Percentiles rank a stretch among this genome's conserved stretches.
Evolutionary conservation across 805 yeast species (phyloP).

Genomic region (Saccharomyces eubayanus): DNA sequence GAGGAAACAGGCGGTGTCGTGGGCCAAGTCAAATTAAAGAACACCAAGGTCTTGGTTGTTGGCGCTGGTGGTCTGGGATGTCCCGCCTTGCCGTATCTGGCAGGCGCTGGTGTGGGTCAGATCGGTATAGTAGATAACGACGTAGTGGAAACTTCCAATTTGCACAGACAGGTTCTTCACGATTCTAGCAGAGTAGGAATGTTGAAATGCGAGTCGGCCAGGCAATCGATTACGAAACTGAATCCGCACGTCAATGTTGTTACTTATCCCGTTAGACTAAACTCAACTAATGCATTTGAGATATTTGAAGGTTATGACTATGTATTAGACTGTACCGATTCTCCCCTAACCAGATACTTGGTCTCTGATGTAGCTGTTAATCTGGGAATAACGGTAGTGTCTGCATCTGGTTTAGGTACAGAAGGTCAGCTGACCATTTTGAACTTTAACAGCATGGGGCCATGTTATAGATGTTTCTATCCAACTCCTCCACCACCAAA

Average conservation of each 20-base stretch:
- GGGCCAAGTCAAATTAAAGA: conserved; percentile 50
- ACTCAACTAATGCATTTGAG: conserved; percentile 50
- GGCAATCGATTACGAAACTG: conserved; percentile 38
- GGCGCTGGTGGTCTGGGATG: conserved; percentile 98
- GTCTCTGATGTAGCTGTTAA: conserved; percentile 77
- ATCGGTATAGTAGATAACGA: conserved; percentile 88
- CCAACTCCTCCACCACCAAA: conserved; percentile 86
- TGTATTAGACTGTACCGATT: conserved; percentile 89
- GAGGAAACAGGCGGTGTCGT: conserved; percentile 54
- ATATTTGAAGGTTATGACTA: conserved; percentile 61
- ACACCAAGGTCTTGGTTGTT: conserved; percentile 58
- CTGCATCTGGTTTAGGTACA: conserved; percentile 85
- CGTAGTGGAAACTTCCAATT: conserved; percentile 70
- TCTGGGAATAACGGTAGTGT: conserved; percentile 61
- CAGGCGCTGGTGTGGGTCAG: conserved; percentile 80
- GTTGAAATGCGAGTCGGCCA: conserved; percentile 76
- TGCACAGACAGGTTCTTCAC: conserved; percentile 87
- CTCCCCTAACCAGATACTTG: conserved; percentile 79
- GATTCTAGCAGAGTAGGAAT: conserved; percentile 55
- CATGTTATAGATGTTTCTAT: conserved; percentile 90
- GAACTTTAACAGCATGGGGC: conserved; percentile 60
- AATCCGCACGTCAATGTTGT: conserved; percentile 60
- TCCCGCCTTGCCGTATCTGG: conserved; percentile 77
- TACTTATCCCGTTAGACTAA: conserved; percentile 45
- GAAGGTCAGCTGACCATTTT: conserved; percentile 85